Evolutionary conservation across 2,329 filamentous ascomycete species (phyloP).

Genomic region (Leptodontidium sp.): DNA sequence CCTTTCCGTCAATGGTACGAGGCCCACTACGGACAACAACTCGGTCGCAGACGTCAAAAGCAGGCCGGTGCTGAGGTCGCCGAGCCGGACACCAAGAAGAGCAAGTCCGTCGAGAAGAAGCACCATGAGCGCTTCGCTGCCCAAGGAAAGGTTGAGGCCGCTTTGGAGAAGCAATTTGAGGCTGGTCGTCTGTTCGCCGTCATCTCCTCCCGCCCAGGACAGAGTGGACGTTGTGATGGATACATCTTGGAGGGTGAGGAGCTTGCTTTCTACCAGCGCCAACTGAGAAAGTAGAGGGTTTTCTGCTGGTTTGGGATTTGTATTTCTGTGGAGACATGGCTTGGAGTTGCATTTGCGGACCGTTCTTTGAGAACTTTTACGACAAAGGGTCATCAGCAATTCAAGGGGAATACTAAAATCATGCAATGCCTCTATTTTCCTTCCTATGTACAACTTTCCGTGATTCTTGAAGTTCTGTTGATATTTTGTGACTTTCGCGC

Average conservation of each 20-base stretch:
- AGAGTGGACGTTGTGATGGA: conserved; percentile 95
- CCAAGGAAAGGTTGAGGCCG: conserved; percentile 89
- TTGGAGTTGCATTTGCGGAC: conserved; percentile 44
- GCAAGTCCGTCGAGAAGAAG: conserved; percentile 96
- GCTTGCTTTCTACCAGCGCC: conserved; percentile 99
- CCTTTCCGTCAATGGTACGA: conserved; percentile 99
- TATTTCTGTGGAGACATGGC: conserved; percentile 46
- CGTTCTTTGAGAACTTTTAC: conserved; percentile 38
- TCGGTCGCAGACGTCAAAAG: conserved; percentile 92
- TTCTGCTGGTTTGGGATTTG: conserved; percentile 40
- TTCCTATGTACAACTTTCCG: neutral
- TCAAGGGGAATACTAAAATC: conserved; percentile 43
- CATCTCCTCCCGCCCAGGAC: conserved; percentile 90
- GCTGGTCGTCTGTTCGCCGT: conserved; percentile 97
- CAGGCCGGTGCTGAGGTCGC: conserved; percentile 61
- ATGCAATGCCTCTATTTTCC: neutral
- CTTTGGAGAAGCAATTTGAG: conserved; percentile 99
- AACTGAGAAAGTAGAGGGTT: conserved; percentile 90
- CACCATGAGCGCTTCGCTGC: conserved; percentile 85
- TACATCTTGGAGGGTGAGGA: conserved; percentile 99
- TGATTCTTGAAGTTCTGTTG: neutral
- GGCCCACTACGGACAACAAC: conserved; percentile 93
- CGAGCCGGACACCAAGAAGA: conserved; percentile 80
- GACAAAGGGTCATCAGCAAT: conserved; percentile 40
- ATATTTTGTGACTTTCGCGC: neutral